Percentiles rank a stretch among this genome's conserved stretches.
Conservation (phyloP, 306 rosid species). For the Abrus pulchellus region DNA sequence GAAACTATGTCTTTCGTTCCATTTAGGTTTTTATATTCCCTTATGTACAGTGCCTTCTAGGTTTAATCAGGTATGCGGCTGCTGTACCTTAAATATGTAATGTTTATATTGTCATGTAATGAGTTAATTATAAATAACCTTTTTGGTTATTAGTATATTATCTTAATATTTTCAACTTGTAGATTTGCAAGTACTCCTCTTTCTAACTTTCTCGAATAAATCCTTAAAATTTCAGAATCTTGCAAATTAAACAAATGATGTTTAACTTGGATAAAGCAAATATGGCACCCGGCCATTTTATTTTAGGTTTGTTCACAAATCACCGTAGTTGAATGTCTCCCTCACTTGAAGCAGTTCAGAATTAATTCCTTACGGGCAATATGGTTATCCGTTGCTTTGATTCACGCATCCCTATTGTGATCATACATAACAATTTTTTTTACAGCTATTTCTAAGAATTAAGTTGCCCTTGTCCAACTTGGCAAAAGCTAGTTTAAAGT, state of each 20-base stretch:
- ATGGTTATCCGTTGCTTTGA: neutral
- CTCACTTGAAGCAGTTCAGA: neutral
- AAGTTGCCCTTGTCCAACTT: neutral
- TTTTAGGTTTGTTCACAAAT: neutral
- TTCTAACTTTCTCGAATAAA: neutral
- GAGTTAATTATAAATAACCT: constrained; percentile 26
- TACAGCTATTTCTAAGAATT: neutral
- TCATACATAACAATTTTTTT: neutral
- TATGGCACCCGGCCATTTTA: neutral
- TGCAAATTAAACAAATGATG: neutral
- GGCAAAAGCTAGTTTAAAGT: constrained; percentile 23
- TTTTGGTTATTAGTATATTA: neutral
- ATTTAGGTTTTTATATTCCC: constrained; percentile 25
- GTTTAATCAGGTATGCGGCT: constrained; percentile 17
- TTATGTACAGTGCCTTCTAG: constrained; percentile 45
- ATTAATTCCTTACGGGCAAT: neutral
- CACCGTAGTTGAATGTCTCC: neutral
- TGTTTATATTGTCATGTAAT: constrained; percentile 25
- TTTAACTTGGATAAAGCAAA: neutral
- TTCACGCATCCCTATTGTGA: neutral
- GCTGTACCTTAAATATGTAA: constrained; percentile 35
- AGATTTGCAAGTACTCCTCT: neutral
- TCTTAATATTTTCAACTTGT: neutral
- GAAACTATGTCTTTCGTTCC: constrained; percentile 25
- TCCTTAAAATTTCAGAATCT: constrained; percentile 8